Conservation (phyloP, 176 grass and related monocot species). For the Musa beccarii region DNA sequence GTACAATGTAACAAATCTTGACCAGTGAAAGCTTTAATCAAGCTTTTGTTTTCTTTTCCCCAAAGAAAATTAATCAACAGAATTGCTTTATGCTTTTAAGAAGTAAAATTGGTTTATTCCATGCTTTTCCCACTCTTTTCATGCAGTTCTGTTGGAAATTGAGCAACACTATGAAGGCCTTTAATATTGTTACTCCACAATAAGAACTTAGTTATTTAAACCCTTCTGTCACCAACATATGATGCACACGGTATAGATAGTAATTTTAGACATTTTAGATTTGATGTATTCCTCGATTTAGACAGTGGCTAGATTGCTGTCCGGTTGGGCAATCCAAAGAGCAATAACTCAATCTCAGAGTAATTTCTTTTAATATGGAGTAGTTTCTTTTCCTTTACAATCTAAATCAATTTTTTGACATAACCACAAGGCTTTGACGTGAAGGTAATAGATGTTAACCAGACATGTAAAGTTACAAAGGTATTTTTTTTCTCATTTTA, state of each 20-base stretch:
- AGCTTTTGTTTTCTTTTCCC: too few relatives aligned
- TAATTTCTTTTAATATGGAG: not conserved
- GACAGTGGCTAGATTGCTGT: too few relatives aligned
- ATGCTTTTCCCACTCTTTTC: too few relatives aligned
- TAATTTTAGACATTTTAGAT: not conserved
- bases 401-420: not conserved
- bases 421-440: constrained; percentile 77
- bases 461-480: constrained; percentile 97
- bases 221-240: not conserved
- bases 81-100: too few relatives aligned
- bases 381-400: not conserved
- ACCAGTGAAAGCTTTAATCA: too few relatives aligned
- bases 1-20: too few relatives aligned
- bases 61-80: too few relatives aligned
- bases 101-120: too few relatives aligned
- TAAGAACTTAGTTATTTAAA: too few relatives aligned
- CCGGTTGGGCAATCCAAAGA: not conserved
- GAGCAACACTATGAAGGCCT: too few relatives aligned
- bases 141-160: too few relatives aligned
- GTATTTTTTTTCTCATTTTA: constrained; percentile 25
- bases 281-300: not conserved
- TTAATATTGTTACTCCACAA: too few relatives aligned
- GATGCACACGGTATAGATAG: not conserved
- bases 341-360: not conserved
- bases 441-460: constrained; percentile 90